Percentiles rank a stretch among this genome's conserved stretches.
phyloP scores from a whole-genome alignment of 129 eudicot genomes.

The Oenanthe sinensis region DNA sequence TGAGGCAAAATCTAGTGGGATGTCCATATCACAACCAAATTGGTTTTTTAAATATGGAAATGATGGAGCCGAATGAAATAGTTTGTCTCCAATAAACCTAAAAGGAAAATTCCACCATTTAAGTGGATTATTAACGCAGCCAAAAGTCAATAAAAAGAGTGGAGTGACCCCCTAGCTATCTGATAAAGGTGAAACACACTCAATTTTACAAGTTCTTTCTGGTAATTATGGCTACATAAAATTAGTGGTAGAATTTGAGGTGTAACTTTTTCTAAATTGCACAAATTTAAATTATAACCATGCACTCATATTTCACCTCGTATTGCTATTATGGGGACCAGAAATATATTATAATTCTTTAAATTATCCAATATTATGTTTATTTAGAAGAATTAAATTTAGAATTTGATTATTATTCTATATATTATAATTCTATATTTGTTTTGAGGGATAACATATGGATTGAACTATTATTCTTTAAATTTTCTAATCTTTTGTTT shows the following conservation, averaged over 20 bases:
- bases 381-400: no score
- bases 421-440: no score
- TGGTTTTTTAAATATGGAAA: conserved; percentile 2
- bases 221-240: background rate
- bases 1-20: conserved; percentile 33
- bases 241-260: background rate
- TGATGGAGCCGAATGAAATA: conserved; percentile 13
- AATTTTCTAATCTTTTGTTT: no score
- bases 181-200: background rate
- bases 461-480: no score
- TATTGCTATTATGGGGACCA: background rate
- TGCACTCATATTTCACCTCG: background rate
- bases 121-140: conserved; percentile 5
- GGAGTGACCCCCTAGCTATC: conserved; percentile 1
- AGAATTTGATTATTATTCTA: no score
- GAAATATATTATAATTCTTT: no score
- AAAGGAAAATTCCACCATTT: conserved; percentile 18
- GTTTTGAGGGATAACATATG: no score
- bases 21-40: conserved; percentile 8
- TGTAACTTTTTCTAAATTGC: no score
- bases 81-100: conserved; percentile 6
- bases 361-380: no score
- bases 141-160: conserved; percentile 4
- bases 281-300: no score
- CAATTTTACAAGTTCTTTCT: background rate